Conservation (phyloP, 106 monocot genomes). For the Ottelia alismoides region DNA sequence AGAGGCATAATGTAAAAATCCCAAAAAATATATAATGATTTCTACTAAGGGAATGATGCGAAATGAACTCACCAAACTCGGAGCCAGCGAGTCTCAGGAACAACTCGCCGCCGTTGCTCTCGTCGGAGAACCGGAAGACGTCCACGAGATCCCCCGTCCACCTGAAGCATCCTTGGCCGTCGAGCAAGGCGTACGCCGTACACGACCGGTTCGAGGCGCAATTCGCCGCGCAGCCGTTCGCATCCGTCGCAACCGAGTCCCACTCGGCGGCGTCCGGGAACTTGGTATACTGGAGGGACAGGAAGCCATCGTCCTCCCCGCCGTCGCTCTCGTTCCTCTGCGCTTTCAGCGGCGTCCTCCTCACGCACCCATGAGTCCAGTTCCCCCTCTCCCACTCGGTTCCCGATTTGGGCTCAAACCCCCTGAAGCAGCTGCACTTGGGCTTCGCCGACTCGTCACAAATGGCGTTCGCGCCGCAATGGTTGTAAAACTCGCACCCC, state of each 20-base stretch:
- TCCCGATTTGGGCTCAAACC: neutral
- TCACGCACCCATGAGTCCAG: constrained; percentile 2
- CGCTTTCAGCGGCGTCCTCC: constrained; percentile 1
- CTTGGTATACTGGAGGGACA: neutral
- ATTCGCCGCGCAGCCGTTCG: neutral
- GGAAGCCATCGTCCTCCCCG: neutral
- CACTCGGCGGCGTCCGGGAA: constrained; percentile 5
- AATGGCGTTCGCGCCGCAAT: constrained; percentile 2
- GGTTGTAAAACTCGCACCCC: constrained; percentile 6
- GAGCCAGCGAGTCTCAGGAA: neutral
- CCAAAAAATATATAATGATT: no score
- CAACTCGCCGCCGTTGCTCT: neutral
- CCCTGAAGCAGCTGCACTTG: constrained; percentile 5
- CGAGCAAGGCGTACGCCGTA: constrained; percentile 1
- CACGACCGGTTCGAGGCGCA: constrained; percentile 1
- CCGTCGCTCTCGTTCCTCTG: neutral
- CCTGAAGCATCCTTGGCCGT: neutral
- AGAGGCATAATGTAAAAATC: no score
- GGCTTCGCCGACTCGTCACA: neutral
- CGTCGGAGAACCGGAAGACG: neutral
- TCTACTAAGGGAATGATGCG: neutral
- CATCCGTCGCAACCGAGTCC: neutral
- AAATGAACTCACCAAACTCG: neutral
- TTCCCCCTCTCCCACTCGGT: neutral
- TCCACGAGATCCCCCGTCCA: constrained; percentile 2